Base-by-base conservation (phyloP, 2,329 filamentous ascomycete species). In the Colletotrichum tamarilloi region DNA sequence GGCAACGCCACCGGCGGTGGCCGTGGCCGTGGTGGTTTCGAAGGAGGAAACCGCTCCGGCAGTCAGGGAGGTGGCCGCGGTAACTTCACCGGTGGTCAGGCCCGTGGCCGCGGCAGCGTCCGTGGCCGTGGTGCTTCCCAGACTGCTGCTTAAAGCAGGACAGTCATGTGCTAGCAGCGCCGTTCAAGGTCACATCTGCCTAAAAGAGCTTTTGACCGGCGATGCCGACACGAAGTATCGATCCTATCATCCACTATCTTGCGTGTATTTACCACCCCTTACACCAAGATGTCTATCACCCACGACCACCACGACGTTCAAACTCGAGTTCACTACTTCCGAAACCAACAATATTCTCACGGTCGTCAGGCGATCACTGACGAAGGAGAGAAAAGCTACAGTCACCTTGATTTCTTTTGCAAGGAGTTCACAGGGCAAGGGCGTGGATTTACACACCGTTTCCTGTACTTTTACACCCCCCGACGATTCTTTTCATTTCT, bases 21-120 rank as follows among this genome's bases (percentile, higher is more conserved):
- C 76, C 90, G 92, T 78, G 91, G 92, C 74, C 92, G 93, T 79
- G 92, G 92, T 76, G 89, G 89, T 52, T 90, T 88, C 74, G 91
- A 93, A 56, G 84, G 42, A 49, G 42, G 85, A 72, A 84, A 84
- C 76, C 91, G 92, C 76, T 83, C 86, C 62, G 89, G 90, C 66
- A 90, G 89, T 81, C 74, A 75, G 68, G 73, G 87, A 67, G 84
- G 83, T 76, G 87, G 91, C 77, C 91, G 92, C 71, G 92, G 93
- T 74, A 92, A 90, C 80, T 95, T 93, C 84, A 86, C 88, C 72
- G 90, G 92, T 68, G 92, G 92, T 67, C 87, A 87, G 76, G 85
- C 85, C 76, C 88, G 92, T 75, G 91, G 91, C 58, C 91, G 94
- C 78, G 92, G 94, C 75, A 90, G 90, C 78, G 85, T 91, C 76